Evolutionary conservation across 208 protist genomes (phyloP).

Genomic region (Crithidia mellificae): DNA sequence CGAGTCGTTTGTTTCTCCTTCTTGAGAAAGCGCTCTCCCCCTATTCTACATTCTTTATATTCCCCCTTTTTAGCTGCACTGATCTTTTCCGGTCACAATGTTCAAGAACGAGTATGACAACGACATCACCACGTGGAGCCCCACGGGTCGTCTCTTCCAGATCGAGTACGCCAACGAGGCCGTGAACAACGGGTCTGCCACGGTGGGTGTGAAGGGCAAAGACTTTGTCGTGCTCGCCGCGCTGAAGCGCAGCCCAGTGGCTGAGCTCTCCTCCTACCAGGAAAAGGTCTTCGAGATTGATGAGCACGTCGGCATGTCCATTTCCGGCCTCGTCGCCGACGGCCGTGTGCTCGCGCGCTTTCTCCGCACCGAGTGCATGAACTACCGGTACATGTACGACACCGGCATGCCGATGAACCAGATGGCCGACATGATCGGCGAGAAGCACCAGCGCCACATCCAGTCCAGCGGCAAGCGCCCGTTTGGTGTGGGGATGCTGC

Average conservation of each 20-base stretch:
- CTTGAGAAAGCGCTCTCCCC: too few relatives aligned
- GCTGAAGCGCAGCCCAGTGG: constrained; percentile 99
- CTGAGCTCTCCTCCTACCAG: constrained; percentile 95
- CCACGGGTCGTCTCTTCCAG: constrained; percentile 99
- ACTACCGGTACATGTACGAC: constrained; percentile 99
- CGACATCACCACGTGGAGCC: constrained; percentile 99
- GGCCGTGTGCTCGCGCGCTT: constrained; percentile 98
- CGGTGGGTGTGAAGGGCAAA: constrained; percentile 97
- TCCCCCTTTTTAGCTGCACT: too few relatives aligned
- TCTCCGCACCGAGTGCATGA: constrained; percentile 98
- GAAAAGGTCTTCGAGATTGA: constrained; percentile 99
- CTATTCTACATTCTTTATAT: too few relatives aligned
- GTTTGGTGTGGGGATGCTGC: constrained; percentile 98
- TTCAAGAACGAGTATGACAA: constrained; percentile 98
- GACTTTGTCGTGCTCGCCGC: constrained; percentile 99
- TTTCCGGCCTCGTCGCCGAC: constrained; percentile 98
- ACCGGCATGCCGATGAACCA: constrained; percentile 98
- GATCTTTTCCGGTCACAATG: constrained; percentile 35
- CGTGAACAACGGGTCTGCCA: constrained; percentile 97
- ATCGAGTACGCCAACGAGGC: constrained; percentile 94
- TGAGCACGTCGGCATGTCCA: constrained; percentile 94
- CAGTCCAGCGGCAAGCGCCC: constrained; percentile 94
- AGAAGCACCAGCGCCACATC: constrained; percentile 98
- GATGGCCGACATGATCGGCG: constrained; percentile 97
- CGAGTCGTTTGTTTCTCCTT: too few relatives aligned